Conservation (phyloP, 768 basidiomycete genomes). For the Trametes sanguinea region DNA sequence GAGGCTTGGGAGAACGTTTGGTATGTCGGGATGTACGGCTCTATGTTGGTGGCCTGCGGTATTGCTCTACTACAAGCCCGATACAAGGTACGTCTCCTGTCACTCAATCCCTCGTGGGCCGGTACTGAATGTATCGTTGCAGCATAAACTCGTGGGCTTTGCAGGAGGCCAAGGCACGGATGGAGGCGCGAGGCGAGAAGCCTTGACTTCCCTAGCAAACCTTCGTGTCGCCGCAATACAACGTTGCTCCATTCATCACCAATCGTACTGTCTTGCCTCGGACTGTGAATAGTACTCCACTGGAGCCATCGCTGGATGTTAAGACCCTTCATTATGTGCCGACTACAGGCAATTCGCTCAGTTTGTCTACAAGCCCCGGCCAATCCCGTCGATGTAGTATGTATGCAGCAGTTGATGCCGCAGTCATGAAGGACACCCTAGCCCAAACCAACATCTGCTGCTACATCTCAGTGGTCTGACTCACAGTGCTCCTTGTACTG, state of each 20-base stretch:
- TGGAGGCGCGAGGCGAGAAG: conserved; percentile 91
- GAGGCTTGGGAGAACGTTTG: conserved; percentile 92
- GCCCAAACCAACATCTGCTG: background rate
- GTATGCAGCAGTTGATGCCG: conserved; percentile 22
- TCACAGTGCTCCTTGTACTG: conserved; percentile 71
- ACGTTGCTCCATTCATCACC: conserved; percentile 1
- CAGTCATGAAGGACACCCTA: background rate
- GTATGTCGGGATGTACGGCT: conserved; percentile 90
- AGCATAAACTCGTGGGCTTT: conserved; percentile 95
- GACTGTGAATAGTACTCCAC: conserved; percentile 3
- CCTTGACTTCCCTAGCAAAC: conserved; percentile 57
- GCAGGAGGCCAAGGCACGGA: conserved; percentile 83
- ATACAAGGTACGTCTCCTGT: conserved; percentile 70
- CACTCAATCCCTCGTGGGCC: background rate
- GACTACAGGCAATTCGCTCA: conserved; percentile 12
- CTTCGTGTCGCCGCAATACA: conserved; percentile 19
- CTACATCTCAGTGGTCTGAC: conserved; percentile 21
- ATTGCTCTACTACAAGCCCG: conserved; percentile 88
- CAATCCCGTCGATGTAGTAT: background rate
- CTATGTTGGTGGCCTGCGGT: conserved; percentile 75
- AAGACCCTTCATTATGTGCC: conserved; percentile 21
- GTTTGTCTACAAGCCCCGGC: conserved; percentile 11
- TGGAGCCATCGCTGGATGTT: conserved; percentile 1
- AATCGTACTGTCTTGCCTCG: background rate
- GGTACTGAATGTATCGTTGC: background rate